Evolutionary conservation across 768 basidiomycete genomes (phyloP), one percentile per base, ranked within the genome.

Genomic region (Serendipita sp.): DNA sequence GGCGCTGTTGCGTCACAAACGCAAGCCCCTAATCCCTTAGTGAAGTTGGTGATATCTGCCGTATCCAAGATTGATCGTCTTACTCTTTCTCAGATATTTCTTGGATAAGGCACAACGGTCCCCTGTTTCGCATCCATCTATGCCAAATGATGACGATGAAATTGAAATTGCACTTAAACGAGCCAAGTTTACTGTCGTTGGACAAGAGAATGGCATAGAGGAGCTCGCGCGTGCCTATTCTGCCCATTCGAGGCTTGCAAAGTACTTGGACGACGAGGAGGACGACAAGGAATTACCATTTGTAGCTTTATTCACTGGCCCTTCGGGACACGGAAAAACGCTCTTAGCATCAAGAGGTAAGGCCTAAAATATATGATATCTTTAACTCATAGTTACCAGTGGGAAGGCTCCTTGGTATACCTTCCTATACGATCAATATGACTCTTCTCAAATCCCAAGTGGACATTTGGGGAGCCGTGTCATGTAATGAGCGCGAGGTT

Each of bases 111-210:
- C 56, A 4, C 28, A 38, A n/a, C 56, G 56, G 4, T 60, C 56
- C 2, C 56, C 56, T n/a, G 37, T 60, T 37, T 8, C 56, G 32
- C 24, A 24, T 24, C 16, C 56, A 28, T 24, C 56, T 8, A 28
- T n/a, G 24, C 30, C 18, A 60, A 60, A 30, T 60, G 11, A 60
- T n/a, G 56, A 24, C n/a, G 56, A 34, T 30, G 56, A 60, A 8
- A n/a, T 24, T 24, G 56, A 60, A n/a, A 32, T 32, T 38, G 30
- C 56, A 8, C 56, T 60, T 10, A 60, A 60, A 30, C 28, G 56
- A n/a, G 56, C 56, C 56, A 60, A 60, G 37, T 60, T 24, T 37
- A 60, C 56, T n/a, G 56, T 60, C 4, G 56, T 60, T 37, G 56
- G 56, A 8, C 56, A 60, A n/a, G 56, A 60, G 28, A 11, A 28